Evolutionary conservation across 768 basidiomycete species (phyloP), one percentile per base, ranked within the genome.

Genomic region (Amanita phalloides): DNA sequence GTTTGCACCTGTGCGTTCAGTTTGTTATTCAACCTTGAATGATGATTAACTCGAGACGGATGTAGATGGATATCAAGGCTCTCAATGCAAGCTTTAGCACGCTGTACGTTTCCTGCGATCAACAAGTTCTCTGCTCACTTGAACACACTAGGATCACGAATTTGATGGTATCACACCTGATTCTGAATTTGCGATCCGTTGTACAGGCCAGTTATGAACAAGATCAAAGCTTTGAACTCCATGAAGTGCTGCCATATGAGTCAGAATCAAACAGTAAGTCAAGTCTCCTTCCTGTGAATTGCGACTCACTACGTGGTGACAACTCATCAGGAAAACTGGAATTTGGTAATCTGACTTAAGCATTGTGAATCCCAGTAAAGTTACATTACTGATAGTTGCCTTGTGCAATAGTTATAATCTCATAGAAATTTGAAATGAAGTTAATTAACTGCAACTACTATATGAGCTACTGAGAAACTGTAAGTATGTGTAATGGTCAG

Each of bases 41-140:
- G 32, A 48, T 8, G 9, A 28, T 45, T 8, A 14, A 21, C 43
- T 11, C 13, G 21, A 6, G 7, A 33, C 4, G 33, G 11, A 30
- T 41, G 6, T 35, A 68, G 64, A 58, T 63, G 1, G 66, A 71
- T 50, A 57, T 69, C 32, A 68, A 71, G 56, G 66, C 68, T 7
- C 56, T 69, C 3, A 67, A 67, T 38, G 69, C 68, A 11, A 68
- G 68, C 54, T 69, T 71, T 49, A 69, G 66, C 45, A 67, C 67
- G 6, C 39, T 68, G 69, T 68, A 48, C 52, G 66, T 56, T 42
- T 17, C n/a, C 2, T 32, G 21, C 42, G 41, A 30, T 11, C 0
- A 23, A 26, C 26, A 23, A 1, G 41, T n/a, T 10, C 35, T 30
- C n/a, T 10, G 8, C 23, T 21, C 5, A 47, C 6, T 14, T 28